Evolutionary conservation across 176 grass and related monocot genomes (phyloP).

Genomic region (Carex scoparia): DNA sequence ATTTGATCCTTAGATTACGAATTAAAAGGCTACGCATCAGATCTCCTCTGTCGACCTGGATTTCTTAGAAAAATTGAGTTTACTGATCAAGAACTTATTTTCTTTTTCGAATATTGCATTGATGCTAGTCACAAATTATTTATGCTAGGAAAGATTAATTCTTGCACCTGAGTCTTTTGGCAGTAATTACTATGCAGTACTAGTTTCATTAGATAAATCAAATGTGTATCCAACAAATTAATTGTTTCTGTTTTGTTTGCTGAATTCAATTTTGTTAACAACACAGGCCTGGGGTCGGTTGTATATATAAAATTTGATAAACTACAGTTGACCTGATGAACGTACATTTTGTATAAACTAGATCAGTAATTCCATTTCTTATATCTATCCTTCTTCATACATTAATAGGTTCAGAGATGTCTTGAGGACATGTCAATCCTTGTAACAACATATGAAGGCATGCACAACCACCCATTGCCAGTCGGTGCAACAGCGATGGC

Average conservation of each 20-base stretch:
- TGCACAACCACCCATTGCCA: slow-evolving; percentile 95
- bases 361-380: not conserved
- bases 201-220: not conserved
- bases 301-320: not conserved
- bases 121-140: not conserved
- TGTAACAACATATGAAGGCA: slow-evolving; percentile 95
- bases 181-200: not conserved
- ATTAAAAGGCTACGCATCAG: not conserved
- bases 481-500: slow-evolving; percentile 93
- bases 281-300: not conserved
- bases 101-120: not conserved
- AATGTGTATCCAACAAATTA: not conserved
- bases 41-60: not conserved
- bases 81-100: too few species aligned
- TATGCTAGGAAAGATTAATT: not conserved
- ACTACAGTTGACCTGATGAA: not conserved
- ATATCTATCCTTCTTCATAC: not conserved
- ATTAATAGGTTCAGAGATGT: slow-evolving; percentile 75
- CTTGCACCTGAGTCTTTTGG: not conserved
- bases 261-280: not conserved
- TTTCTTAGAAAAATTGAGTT: not conserved
- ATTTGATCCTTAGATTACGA: not conserved
- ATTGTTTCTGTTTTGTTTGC: not conserved
- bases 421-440: slow-evolving; percentile 94
- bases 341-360: not conserved